A percentile compares a stretch with the other conserved stretches of the same genome.
Conservation (phyloP, 2,329 filamentous ascomycete genomes). For the Phialophora verrucosa region DNA sequence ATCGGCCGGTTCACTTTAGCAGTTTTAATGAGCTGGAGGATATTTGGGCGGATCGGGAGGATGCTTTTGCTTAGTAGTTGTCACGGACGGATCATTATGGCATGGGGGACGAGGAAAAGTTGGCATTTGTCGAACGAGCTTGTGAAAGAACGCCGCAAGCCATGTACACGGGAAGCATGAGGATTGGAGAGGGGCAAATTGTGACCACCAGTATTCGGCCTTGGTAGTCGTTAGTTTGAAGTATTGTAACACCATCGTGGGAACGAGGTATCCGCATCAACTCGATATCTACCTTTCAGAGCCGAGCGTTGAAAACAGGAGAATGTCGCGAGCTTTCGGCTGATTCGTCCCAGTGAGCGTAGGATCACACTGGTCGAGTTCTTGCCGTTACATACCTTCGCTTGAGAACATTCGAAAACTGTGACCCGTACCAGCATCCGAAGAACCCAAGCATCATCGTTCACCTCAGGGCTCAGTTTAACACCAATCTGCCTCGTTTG, state of each 20-base stretch:
- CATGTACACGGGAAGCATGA: neutral
- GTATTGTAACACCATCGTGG: neutral
- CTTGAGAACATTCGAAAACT: too few relatives aligned
- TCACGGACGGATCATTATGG: neutral
- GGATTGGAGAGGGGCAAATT: neutral
- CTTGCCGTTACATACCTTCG: too few relatives aligned
- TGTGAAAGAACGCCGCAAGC: neutral
- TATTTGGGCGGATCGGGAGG: conserved; percentile 88
- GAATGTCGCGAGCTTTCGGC: too few relatives aligned
- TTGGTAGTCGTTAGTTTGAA: neutral
- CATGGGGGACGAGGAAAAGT: neutral
- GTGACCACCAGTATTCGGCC: neutral
- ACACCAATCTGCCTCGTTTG: too few relatives aligned
- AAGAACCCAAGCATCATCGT: too few relatives aligned
- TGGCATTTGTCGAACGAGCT: neutral
- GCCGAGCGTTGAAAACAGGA: too few relatives aligned
- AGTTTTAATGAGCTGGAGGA: conserved; percentile 98
- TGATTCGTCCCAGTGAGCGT: too few relatives aligned
- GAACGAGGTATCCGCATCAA: neutral
- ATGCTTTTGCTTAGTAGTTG: conserved; percentile 80
- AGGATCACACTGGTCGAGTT: too few relatives aligned
- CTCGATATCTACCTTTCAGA: too few relatives aligned
- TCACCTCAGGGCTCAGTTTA: too few relatives aligned
- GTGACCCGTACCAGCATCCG: too few relatives aligned
- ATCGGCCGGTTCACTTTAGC: conserved; percentile 93